A percentile compares a stretch with the other conserved stretches of the same genome.
Conservation (phyloP, 345 rosid species). For the Syzygium aqueum region DNA sequence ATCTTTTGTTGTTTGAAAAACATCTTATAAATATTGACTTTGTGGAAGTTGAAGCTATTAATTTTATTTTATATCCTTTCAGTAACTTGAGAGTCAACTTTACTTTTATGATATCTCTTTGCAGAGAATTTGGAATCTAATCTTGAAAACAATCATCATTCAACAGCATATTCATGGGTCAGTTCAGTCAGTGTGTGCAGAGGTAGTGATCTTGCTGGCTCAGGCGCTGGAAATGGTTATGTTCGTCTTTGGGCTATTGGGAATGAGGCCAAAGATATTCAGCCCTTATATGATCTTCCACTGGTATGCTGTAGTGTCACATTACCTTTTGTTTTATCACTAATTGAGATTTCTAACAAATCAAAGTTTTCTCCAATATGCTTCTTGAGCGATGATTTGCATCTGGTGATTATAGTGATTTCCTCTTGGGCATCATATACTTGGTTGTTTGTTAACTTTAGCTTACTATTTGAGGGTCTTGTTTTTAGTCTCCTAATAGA, state of each 20-base stretch:
- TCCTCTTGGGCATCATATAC: background rate
- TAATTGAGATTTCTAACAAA: background rate
- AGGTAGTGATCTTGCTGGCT: constrained; percentile 91
- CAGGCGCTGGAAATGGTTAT: constrained; percentile 92
- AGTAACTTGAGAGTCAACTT: background rate
- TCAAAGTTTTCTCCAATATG: background rate
- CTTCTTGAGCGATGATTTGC: background rate
- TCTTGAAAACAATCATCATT: constrained; percentile 13
- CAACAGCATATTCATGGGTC: constrained; percentile 75
- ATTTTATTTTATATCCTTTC: background rate
- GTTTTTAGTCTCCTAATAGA: background rate
- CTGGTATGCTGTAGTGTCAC: constrained; percentile 33
- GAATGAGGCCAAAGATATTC: constrained; percentile 36
- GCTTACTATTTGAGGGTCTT: background rate
- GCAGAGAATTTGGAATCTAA: constrained; percentile 40
- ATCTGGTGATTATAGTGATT: background rate
- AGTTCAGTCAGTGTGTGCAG: constrained; percentile 66
- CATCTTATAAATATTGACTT: background rate
- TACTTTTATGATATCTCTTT: background rate
- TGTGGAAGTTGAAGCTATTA: background rate
- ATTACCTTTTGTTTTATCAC: background rate
- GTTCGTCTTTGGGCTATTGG: constrained; percentile 69
- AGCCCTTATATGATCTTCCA: constrained; percentile 54
- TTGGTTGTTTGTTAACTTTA: background rate
- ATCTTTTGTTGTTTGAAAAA: background rate